These are phyloP conservation scores for Sanghuangporus baumii DNA, from an alignment of 1,284 basidiomycete species.

Conservation along the genomic window DNA sequence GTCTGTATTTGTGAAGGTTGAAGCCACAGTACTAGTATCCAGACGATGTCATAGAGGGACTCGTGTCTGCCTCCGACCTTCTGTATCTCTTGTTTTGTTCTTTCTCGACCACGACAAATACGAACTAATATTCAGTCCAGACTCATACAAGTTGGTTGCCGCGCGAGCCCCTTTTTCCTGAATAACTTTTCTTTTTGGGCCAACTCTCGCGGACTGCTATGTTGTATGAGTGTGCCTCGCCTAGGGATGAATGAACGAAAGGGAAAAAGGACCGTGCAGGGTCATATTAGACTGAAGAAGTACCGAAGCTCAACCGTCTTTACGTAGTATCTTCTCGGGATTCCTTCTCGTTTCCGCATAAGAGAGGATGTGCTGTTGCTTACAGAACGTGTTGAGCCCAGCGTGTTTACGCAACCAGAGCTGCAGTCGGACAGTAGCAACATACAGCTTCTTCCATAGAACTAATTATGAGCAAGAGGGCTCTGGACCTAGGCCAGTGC, in stretches of 20 bases:
- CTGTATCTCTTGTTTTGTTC: neutral
- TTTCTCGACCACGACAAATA: neutral
- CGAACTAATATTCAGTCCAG: neutral
- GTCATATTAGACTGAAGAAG: constrained; percentile 6
- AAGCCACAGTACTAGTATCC: neutral
- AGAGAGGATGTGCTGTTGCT: constrained; percentile 51
- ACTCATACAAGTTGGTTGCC: neutral
- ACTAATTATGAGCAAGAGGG: neutral
- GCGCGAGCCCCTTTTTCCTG: neutral
- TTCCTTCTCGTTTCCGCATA: constrained; percentile 30
- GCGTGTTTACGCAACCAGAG: constrained; percentile 12
- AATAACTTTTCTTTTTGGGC: neutral
- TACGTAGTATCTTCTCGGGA: neutral
- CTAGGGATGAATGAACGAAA: neutral
- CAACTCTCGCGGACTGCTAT: neutral
- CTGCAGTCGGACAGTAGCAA: neutral
- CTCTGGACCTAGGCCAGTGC: constrained; percentile 30
- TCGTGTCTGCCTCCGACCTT: constrained; percentile 20
- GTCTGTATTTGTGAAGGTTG: constrained; percentile 57
- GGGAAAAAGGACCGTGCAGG: neutral
- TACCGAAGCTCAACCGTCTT: neutral
- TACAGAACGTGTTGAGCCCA: constrained; percentile 41
- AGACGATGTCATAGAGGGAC: constrained; percentile 48
- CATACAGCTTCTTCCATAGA: neutral
- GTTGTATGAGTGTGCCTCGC: neutral